A percentile compares a stretch with the other conserved stretches of the same genome.
Conservation (phyloP, 2,329 filamentous ascomycete species). For the Sclerotinia spermophila region DNA sequence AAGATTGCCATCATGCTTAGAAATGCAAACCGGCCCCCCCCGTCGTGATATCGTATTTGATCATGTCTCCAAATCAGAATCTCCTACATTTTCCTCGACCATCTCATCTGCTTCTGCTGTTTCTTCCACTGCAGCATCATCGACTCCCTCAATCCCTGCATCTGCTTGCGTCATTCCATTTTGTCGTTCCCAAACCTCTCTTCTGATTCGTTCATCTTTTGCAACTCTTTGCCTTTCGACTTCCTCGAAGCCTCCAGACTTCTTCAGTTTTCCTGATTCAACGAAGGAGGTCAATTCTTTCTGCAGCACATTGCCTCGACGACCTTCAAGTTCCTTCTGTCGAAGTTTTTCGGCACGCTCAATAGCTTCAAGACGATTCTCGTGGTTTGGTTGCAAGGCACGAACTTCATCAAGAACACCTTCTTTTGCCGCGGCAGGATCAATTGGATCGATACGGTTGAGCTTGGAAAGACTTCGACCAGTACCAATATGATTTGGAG, state of each 20-base stretch:
- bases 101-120: neutral
- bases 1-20: neutral
- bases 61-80: slow-evolving; percentile 6
- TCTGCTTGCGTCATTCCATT: slow-evolving; percentile 47
- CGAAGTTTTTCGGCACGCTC: slow-evolving; percentile 92
- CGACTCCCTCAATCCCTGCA: slow-evolving; percentile 17
- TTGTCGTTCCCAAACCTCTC: slow-evolving; percentile 70
- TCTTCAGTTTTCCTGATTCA: slow-evolving; percentile 86
- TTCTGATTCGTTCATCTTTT: slow-evolving; percentile 82
- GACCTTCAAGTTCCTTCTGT: slow-evolving; percentile 79
- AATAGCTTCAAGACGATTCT: slow-evolving; percentile 88
- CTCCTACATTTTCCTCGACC: slow-evolving; percentile 1
- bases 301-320: slow-evolving; percentile 68
- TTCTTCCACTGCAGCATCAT: slow-evolving; percentile 9
- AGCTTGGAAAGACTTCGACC: slow-evolving; percentile 56
- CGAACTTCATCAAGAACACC: slow-evolving; percentile 89
- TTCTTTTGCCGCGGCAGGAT: slow-evolving; percentile 83
- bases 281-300: slow-evolving; percentile 85
- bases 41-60: slow-evolving; percentile 7
- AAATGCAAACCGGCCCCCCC: neutral
- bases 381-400: slow-evolving; percentile 90
- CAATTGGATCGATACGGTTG: slow-evolving; percentile 50
- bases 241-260: slow-evolving; percentile 92
- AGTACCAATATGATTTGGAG: slow-evolving; percentile 48
- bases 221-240: slow-evolving; percentile 77